These are phyloP conservation scores for Elymus sibiricus DNA, from an alignment of 176 grass and related monocot species.

Conservation along the genomic window DNA sequence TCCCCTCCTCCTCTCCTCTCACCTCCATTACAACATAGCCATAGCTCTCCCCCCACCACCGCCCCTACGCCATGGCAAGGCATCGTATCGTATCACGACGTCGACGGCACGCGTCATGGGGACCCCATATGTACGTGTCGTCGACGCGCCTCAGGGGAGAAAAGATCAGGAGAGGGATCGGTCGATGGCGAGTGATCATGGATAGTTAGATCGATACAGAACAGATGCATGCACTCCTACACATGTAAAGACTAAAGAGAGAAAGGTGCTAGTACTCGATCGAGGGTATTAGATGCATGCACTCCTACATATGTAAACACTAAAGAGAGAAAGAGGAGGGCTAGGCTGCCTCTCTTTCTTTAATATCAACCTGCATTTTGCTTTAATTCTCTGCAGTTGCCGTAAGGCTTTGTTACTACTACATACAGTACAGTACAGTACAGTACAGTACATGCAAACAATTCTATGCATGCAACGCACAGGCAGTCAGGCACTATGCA, in stretches of 20 bases:
- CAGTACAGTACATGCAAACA: not conserved
- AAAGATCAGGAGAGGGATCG: not conserved
- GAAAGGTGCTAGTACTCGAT: not conserved
- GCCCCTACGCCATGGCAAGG: not conserved
- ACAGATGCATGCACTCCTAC: not conserved
- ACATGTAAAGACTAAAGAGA: conserved; percentile 9
- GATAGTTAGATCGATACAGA: not conserved
- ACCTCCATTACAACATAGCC: conserved; percentile 14
- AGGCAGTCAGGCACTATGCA: not conserved
- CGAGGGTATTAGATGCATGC: conserved; percentile 9
- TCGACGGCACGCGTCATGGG: conserved; percentile 11
- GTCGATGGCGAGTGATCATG: not conserved
- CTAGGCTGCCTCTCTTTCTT: conserved; percentile 30
- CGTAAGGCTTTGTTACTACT: not conserved
- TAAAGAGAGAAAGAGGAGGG: not conserved
- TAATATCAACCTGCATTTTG: conserved; percentile 30
- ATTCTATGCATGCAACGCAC: conserved; percentile 16
- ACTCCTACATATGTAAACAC: too few relatives aligned
- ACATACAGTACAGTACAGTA: not conserved
- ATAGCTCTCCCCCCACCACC: not conserved
- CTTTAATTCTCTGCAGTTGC: conserved; percentile 3
- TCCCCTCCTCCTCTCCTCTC: conserved; percentile 14
- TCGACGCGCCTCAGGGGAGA: not conserved
- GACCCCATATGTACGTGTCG: not conserved
- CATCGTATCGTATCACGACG: not conserved